Conservation (phyloP, 2,329 filamentous ascomycete species). For the Colletotrichum theobromicola region DNA sequence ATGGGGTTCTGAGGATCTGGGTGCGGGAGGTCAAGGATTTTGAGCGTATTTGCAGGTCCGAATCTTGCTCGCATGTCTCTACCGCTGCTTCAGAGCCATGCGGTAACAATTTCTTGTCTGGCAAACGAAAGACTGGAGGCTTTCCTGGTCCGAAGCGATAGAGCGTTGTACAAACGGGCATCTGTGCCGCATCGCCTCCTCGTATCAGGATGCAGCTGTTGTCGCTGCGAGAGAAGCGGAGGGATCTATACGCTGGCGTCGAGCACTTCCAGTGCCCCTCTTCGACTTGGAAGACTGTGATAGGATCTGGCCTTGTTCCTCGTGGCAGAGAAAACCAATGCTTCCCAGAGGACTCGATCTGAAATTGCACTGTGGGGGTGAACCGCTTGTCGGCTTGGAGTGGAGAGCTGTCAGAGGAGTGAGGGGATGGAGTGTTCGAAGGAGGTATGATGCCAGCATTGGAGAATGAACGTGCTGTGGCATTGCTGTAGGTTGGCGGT, state of each 20-base stretch:
- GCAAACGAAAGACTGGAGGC: constrained; percentile 51
- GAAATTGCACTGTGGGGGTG: constrained; percentile 47
- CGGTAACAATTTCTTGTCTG: not conserved
- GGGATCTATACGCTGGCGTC: constrained; percentile 50
- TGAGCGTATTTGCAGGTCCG: constrained; percentile 29
- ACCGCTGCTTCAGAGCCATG: not conserved
- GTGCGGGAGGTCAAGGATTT: constrained; percentile 52
- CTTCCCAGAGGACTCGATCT: constrained; percentile 54
- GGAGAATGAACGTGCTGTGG: constrained; percentile 18
- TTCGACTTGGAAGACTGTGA: constrained; percentile 47
- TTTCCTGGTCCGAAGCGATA: constrained; percentile 63
- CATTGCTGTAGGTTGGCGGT: constrained; percentile 34
- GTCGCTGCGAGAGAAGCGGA: constrained; percentile 50
- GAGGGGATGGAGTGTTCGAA: not conserved
- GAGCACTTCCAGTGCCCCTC: constrained; percentile 24
- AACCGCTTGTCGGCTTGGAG: constrained; percentile 34
- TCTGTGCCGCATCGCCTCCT: constrained; percentile 35
- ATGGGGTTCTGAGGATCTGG: constrained; percentile 48
- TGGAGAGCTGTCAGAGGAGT: not conserved
- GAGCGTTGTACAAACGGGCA: constrained; percentile 51
- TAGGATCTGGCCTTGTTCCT: constrained; percentile 39
- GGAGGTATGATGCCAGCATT: not conserved
- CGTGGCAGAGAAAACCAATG: constrained; percentile 46
- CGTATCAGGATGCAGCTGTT: constrained; percentile 54
- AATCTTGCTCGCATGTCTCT: constrained; percentile 20